Evolutionary conservation across 148 eudicot genomes (phyloP).

Genomic region (Chenopodium formosanum): DNA sequence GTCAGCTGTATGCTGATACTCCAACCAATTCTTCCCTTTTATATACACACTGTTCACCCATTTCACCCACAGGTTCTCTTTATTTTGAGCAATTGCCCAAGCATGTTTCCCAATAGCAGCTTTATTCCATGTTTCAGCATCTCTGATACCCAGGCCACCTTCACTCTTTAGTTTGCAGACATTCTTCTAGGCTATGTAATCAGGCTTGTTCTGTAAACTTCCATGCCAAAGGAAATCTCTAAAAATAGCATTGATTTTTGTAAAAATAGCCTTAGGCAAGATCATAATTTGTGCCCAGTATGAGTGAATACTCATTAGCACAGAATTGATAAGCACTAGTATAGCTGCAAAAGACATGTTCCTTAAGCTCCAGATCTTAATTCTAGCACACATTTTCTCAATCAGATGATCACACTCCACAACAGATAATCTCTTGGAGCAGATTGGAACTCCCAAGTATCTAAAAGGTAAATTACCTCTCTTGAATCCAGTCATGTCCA

Average conservation of each 20-base stretch:
- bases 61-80: not conserved
- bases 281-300: not conserved
- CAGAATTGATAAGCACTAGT: no score
- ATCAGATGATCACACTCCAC: no score
- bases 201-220: not conserved
- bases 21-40: not conserved
- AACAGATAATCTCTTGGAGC: no score
- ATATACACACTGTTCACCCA: no score
- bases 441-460: no score
- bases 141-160: not conserved
- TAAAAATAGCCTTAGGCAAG: not conserved
- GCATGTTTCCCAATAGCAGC: not conserved
- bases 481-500: no score
- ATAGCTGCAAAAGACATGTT: no score
- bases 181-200: not conserved
- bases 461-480: no score
- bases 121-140: not conserved
- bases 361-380: no score
- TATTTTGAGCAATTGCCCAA: not conserved
- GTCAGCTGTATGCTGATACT: not conserved
- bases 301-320: no score
- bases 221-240: not conserved
- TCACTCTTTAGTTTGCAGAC: not conserved
- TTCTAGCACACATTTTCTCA: no score
- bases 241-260: not conserved